Percentiles rank a stretch among this genome's conserved stretches.
phyloP scores from a whole-genome alignment of 169 alveolate species.

The Cryptosporidium andersoni region DNA sequence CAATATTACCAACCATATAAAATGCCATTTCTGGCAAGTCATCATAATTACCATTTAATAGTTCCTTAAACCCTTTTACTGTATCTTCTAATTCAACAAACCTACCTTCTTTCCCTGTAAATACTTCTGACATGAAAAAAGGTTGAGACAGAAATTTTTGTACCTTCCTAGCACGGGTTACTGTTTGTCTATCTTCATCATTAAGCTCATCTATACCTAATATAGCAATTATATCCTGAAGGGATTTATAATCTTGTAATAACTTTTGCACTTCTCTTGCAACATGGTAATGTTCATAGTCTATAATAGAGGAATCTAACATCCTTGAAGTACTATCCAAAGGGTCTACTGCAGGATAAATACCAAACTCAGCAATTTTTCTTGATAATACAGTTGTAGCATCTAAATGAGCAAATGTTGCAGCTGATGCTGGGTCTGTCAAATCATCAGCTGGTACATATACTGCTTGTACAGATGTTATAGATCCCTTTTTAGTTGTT shows the following conservation, averaged over 20 bases:
- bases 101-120: conserved; percentile 94
- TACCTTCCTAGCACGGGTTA: conserved; percentile 96
- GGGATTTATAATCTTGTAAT: conserved; percentile 93
- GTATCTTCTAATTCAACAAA: conserved; percentile 92
- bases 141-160: conserved; percentile 96
- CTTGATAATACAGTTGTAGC: conserved; percentile 97
- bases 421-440: conserved; percentile 99
- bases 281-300: conserved; percentile 91
- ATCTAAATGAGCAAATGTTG: conserved; percentile 97
- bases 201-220: conserved; percentile 95
- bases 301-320: conserved; percentile 92
- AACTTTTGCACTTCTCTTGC: conserved; percentile 95
- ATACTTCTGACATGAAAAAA: conserved; percentile 94
- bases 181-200: conserved; percentile 95
- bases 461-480: conserved; percentile 98
- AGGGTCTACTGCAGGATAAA: conserved; percentile 99
- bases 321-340: conserved; percentile 94
- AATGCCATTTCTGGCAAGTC: conserved; percentile 96
- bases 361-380: conserved; percentile 95
- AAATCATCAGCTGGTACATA: conserved; percentile 98
- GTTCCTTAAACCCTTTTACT: conserved; percentile 88
- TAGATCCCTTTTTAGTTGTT: conserved; percentile 96
- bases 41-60: conserved; percentile 94
- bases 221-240: conserved; percentile 95
- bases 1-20: conserved; percentile 95